Evolutionary conservation across 352 stramenopile species (phyloP).

Genomic region (Phytophthora citrophthora): DNA sequence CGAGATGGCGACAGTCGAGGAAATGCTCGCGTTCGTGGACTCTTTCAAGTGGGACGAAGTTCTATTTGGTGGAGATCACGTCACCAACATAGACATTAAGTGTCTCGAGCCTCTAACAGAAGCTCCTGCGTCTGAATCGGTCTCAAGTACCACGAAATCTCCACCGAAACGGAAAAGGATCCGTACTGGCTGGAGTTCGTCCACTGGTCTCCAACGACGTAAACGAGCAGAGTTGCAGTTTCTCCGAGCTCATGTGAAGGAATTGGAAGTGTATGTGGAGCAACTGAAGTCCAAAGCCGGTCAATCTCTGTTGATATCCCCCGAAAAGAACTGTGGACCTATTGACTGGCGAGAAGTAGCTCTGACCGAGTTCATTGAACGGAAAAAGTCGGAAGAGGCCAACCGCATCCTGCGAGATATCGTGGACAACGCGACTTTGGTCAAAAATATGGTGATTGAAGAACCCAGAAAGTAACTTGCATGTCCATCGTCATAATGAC

Average conservation of each 20-base stretch:
- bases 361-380: constrained; percentile 13
- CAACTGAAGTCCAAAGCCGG: constrained; percentile 1
- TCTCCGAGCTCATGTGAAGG: constrained; percentile 12
- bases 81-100: background rate
- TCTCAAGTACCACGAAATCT: background rate
- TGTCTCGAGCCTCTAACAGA: background rate
- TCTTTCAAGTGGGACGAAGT: constrained; percentile 4
- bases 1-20: constrained; percentile 10
- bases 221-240: constrained; percentile 24
- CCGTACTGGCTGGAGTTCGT: constrained; percentile 13
- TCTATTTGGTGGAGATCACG: background rate
- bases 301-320: too few relatives aligned
- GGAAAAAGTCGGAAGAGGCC: constrained; percentile 20
- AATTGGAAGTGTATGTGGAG: constrained; percentile 14
- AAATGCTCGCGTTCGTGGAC: constrained; percentile 3
- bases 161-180: constrained; percentile 3
- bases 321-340: background rate
- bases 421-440: constrained; percentile 4
- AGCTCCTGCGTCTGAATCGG: background rate
- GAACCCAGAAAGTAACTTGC: background rate
- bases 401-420: constrained; percentile 15
- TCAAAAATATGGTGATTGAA: background rate
- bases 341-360: constrained; percentile 14
- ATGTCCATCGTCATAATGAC: background rate
- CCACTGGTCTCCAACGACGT: constrained; percentile 14